Evolutionary conservation across 164 flowering plant genomes (phyloP), one percentile per base, ranked within the genome.

Genomic region (Umbellularia californica): DNA sequence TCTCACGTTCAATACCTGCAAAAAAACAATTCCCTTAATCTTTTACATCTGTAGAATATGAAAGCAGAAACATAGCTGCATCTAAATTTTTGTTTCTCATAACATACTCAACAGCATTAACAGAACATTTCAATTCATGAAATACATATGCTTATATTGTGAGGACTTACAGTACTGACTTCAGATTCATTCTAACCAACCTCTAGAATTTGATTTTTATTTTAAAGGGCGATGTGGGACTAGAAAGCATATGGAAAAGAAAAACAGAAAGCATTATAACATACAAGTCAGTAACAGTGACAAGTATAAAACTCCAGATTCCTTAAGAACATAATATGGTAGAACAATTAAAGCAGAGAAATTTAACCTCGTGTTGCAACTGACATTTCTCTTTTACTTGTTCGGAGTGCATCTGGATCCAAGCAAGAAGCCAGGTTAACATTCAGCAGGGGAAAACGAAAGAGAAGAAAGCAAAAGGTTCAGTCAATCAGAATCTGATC

Each of bases 331-430:
- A 30, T 4, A 67, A 19, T 67, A 28, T 30, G 73, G 47, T 22
- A 19, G 27, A 28, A 20, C 22, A 50, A 55, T 62, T 20, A 12
- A 22, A 20, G n/a, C 41, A 10, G 65, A 63, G 51, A 66, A 22
- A 22, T 76, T 41, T 50, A 75, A 91, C 97, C 91, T 85, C 97
- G 84, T 4, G 97, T 92, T 13, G 97, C 97, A 74, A 87, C 91
- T 17, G 91, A 77, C 97, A 92, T 90, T 75, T 92, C 94, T 79
- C 93, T 81, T 80, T 92, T 92, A 82, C 97, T 92, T 15, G 82
- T 80, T 81, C 92, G 76, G 30, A 92, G 85, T 75, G 94, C 97
- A 68, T 92, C 97, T 92, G 89, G 70, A 23, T 25, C 10, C 14
- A 71, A 65, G 71, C 71, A 24, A 51, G 3, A 50, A 50, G n/a